Evolutionary conservation across 1,139 yeast species (phyloP).

Genomic region (Kodamaea plutei): DNA sequence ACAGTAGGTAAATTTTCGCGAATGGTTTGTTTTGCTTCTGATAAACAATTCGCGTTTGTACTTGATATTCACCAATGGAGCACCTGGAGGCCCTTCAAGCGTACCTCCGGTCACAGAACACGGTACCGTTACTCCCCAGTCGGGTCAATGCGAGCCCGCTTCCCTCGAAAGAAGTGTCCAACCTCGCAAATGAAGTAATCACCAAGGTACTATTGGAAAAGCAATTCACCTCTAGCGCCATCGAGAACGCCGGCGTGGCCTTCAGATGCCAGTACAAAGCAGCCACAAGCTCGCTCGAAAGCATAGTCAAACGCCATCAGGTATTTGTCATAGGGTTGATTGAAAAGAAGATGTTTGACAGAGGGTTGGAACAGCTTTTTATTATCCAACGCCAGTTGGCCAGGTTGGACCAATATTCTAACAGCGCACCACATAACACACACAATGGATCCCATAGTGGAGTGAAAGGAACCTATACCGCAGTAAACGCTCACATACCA

Average conservation of each 20-base stretch:
- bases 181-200: constrained; percentile 10
- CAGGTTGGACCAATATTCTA: too few relatives aligned
- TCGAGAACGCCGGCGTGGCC: constrained; percentile 5
- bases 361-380: constrained; percentile 13
- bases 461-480: too few relatives aligned
- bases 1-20: too few relatives aligned
- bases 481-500: too few relatives aligned
- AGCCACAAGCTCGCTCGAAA: constrained; percentile 2
- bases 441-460: too few relatives aligned
- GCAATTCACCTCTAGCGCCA: constrained; percentile 1
- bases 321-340: constrained; percentile 26
- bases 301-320: constrained; percentile 25
- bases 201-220: constrained; percentile 6
- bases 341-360: constrained; percentile 18
- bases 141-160: neutral
- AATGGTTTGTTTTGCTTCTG: too few relatives aligned
- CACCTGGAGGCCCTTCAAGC: neutral
- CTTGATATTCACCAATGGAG: neutral
- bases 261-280: constrained; percentile 15
- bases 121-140: neutral
- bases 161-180: constrained; percentile 10
- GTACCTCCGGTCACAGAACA: neutral
- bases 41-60: neutral
- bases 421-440: too few relatives aligned
- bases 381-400: constrained; percentile 10